Percentiles rank a stretch among this genome's conserved stretches.
Conservation (phyloP, 2,329 filamentous ascomycete species). For the Pseudogymnoascus sp. region DNA sequence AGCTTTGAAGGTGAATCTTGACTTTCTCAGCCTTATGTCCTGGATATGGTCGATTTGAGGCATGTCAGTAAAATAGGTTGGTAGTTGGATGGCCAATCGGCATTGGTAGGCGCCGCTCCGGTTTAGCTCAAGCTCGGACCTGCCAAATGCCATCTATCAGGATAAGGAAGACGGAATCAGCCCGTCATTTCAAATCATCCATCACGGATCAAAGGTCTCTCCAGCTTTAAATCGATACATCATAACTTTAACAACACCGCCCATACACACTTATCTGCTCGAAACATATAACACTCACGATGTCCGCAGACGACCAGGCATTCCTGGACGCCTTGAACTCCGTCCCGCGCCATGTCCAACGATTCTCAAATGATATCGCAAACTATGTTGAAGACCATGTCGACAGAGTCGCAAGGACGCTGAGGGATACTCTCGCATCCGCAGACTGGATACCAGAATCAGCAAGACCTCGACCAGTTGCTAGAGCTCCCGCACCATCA, state of each 20-base stretch:
- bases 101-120: background rate
- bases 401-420: constrained; percentile 60
- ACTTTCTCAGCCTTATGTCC: background rate
- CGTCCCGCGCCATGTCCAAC: constrained; percentile 56
- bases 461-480: constrained; percentile 47
- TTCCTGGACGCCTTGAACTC: constrained; percentile 66
- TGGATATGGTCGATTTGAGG: background rate
- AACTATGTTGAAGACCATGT: constrained; percentile 75
- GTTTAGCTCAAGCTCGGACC: background rate
- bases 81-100: background rate
- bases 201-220: background rate
- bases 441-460: constrained; percentile 65
- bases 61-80: background rate
- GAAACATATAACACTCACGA: constrained; percentile 33
- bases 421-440: constrained; percentile 61
- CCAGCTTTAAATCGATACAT: background rate
- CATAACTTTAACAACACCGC: background rate
- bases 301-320: constrained; percentile 73
- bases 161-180: constrained; percentile 1
- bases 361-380: constrained; percentile 64
- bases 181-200: constrained; percentile 7
- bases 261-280: background rate
- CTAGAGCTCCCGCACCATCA: background rate
- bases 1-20: background rate
- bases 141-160: background rate